These are phyloP conservation scores for Ophiognomonia clavigignenti-juglandacearum DNA, from an alignment of 2,329 filamentous ascomycete species.

Conservation along the genomic window DNA sequence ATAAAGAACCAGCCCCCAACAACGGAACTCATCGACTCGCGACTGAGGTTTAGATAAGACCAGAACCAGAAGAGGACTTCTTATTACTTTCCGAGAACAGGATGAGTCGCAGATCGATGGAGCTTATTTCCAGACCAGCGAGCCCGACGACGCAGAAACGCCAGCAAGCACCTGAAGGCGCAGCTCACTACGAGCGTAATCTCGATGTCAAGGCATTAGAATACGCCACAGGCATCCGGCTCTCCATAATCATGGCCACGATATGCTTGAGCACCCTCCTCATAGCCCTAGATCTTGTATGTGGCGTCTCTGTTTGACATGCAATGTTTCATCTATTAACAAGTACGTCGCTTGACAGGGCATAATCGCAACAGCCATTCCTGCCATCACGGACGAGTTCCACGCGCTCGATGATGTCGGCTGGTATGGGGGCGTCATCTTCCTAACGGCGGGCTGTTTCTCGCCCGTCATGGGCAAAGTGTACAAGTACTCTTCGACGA, in stretches of 20 bases:
- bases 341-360: background rate
- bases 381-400: conserved; percentile 10
- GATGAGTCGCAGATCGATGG: too few species aligned
- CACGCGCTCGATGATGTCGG: conserved; percentile 2
- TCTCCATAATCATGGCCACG: background rate
- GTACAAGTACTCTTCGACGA: conserved; percentile 4
- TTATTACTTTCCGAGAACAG: too few species aligned
- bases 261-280: background rate
- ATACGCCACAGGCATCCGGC: background rate
- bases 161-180: too few species aligned
- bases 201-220: background rate
- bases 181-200: too few species aligned
- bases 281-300: background rate
- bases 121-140: too few species aligned
- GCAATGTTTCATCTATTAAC: background rate
- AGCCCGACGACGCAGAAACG: too few species aligned
- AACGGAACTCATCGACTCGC: too few species aligned
- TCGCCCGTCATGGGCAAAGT: conserved; percentile 4
- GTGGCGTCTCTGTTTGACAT: background rate
- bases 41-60: too few species aligned
- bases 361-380: conserved; percentile 14
- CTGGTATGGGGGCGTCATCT: background rate
- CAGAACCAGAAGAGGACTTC: too few species aligned
- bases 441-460: conserved; percentile 1
- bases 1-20: too few species aligned